Base-by-base conservation (phyloP, 176 grass and related monocot genomes). In the Cenchrus purpureus region DNA sequence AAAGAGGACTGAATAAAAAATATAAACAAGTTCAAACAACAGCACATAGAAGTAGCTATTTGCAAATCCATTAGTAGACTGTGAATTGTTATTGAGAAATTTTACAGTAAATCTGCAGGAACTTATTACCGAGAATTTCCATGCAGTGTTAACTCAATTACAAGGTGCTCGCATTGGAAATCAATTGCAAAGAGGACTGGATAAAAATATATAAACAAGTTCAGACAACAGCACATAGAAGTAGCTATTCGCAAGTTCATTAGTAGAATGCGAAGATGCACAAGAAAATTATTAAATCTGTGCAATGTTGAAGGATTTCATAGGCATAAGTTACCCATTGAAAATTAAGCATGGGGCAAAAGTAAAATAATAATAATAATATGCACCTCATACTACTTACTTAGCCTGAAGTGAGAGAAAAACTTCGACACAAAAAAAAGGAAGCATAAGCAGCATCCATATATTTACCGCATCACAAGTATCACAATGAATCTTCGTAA, bases 401-500 rank as follows among this genome's bases (percentile, higher is more conserved):
- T 46, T 46, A 46, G 16, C 16, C 55, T 58, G 55, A 58, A 19
- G 55, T 19, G 16, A 58, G 55, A 53, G 45, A 46, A 9, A 46
- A 46, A 46, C 45, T 4, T 46, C 8, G 1, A 46, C 45, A 50
- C 11, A 4, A 14, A 12, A 52, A 57, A 57, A 79, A 7, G 9
- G 6, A 59, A 79, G 22, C 81, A 88, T 32, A 79, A 42, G 59
- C 4, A 74, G 22, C 59, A 48, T 17, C 2, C 43, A 73, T 2
- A 59, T 61, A 67, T 32, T 86, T 87, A 94, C 92, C 67, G 90
- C 95, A 89, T 97, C 95, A 37, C 88, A 91, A 88, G 91, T 94
- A 56, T 94, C 87, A 0, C 92, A 97, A 65, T 97, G 95, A 79
- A 97, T 79, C 77, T 97, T 97, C 2, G 95, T 97, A 56, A 97